Evolutionary conservation across 805 yeast genomes (phyloP), one percentile per base, ranked within the genome.

Genomic region (Pichia membranifaciens): DNA sequence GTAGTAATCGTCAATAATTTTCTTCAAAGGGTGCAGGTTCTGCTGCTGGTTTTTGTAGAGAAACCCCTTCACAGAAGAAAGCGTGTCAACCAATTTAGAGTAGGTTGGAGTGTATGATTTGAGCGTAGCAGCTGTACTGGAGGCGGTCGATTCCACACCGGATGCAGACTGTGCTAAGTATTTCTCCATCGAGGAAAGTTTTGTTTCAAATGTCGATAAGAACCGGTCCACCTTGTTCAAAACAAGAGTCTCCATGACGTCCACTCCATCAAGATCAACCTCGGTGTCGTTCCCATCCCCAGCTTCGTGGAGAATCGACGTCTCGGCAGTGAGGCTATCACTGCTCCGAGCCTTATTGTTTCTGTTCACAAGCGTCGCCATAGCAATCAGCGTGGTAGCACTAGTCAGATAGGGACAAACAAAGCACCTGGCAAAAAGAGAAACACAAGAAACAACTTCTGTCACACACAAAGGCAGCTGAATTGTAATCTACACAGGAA

Each of bases 1-100:
- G 50, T 62, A 64, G 38, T 57, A 58, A 18, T 59, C 56, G 45
- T 65, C 67, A 9, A 66, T 45, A 9, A 66, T 58, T 42, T 58
- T 60, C 17, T 56, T 48, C 15, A 63, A 43, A 7, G 66, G 65
- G 42, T 62, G 63, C 36, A 61, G 41, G 28, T 57, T 56, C 23
- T 51, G 51, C 41, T 61, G 58, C 31, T 60, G 58, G 41, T 56
- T 61, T 31, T 53, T 53, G 17, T 50, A 44, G 35, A 59, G 49
- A 12, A 54, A 48, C 3, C 52, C 47, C 50, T 58, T 62, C 23
- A 60, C 54, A 1, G 57, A 48, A 18, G 44, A 48, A 28, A 64
- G 41, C 2, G 61, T 54, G 18, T 55, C 51, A 33, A 54, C 61
- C 31, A 65, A 52, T n/a, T 52, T 49, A 9, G 56, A 49, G 28